Percentiles rank a stretch among this genome's conserved stretches.
phyloP scores from a whole-genome alignment of 164 flowering plant genomes.

The Vitis rupestris region DNA sequence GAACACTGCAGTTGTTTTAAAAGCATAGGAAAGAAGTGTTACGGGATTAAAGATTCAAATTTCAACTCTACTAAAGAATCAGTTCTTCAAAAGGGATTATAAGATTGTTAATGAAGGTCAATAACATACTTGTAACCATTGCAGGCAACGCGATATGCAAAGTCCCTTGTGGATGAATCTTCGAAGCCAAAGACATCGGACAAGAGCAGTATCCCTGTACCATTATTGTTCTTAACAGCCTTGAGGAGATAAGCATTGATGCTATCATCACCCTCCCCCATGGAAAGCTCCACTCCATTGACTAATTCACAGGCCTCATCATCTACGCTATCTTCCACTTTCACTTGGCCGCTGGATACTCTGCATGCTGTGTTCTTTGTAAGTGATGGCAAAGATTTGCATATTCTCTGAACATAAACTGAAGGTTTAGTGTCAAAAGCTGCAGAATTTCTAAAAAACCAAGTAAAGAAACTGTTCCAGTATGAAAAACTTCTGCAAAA shows the following conservation, averaged over 20 bases:
- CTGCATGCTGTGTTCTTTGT: slow-evolving; percentile 19
- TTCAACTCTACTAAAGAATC: neutral
- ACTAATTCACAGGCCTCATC: slow-evolving; percentile 89
- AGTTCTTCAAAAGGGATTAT: neutral
- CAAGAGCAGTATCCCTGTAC: slow-evolving; percentile 67
- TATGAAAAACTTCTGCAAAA: neutral
- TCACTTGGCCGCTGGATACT: slow-evolving; percentile 37
- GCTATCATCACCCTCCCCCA: slow-evolving; percentile 63
- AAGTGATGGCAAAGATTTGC: slow-evolving; percentile 23
- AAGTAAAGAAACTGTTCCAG: slow-evolving; percentile 3
- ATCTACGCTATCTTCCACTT: slow-evolving; percentile 42
- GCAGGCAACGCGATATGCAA: slow-evolving; percentile 93
- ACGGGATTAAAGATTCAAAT: neutral
- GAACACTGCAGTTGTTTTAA: slow-evolving; percentile 54
- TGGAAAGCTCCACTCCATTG: slow-evolving; percentile 61
- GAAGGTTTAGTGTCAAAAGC: slow-evolving; percentile 48
- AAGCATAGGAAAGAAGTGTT: neutral
- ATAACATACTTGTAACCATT: slow-evolving; percentile 84
- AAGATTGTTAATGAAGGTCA: neutral
- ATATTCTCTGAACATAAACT: slow-evolving; percentile 59
- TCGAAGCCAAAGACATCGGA: slow-evolving; percentile 82
- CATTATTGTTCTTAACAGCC: slow-evolving; percentile 91
- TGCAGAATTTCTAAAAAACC: neutral
- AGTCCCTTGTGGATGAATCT: slow-evolving; percentile 78
- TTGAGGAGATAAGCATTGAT: slow-evolving; percentile 60